phyloP scores from a whole-genome alignment of 2,329 filamentous ascomycete species.

The Nothomitra cinnamomea region DNA sequence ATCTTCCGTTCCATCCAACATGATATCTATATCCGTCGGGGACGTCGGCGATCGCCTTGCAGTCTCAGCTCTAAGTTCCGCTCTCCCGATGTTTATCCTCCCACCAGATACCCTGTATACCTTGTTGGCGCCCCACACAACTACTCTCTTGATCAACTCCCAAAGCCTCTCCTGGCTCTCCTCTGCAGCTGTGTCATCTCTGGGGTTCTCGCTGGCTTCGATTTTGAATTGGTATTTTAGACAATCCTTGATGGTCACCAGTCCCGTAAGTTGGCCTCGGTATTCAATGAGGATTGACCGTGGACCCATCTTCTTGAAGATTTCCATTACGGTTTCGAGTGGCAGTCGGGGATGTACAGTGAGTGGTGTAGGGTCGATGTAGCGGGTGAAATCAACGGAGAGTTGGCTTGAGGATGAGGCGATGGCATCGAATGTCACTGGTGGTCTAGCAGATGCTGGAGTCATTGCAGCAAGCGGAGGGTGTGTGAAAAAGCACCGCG shows the following conservation, averaged over 20 bases:
- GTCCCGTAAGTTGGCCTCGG: conserved; percentile 61
- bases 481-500: conserved; percentile 57
- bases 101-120: conserved; percentile 38
- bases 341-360: conserved; percentile 81
- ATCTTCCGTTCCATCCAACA: conserved; percentile 36
- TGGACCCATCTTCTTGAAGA: conserved; percentile 95
- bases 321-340: conserved; percentile 92
- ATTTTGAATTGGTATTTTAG: conserved; percentile 95
- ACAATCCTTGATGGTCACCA: conserved; percentile 94
- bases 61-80: conserved; percentile 2
- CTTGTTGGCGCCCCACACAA: conserved; percentile 41
- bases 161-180: conserved; percentile 50
- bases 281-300: conserved; percentile 87
- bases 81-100: conserved; percentile 31
- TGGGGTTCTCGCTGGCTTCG: conserved; percentile 64
- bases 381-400: conserved; percentile 64
- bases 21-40: conserved; percentile 23
- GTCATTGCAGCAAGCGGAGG: conserved; percentile 20
- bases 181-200: conserved; percentile 36
- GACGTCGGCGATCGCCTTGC: conserved; percentile 16
- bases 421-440: conserved; percentile 42
- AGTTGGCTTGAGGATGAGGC: conserved; percentile 37
- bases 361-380: conserved; percentile 77
- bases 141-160: conserved; percentile 34
- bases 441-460: conserved; percentile 19